A percentile compares a stretch with the other conserved stretches of the same genome.
Conservation (phyloP, 192 early-diverging fungal genomes). For the Chytriomyces confervae region DNA sequence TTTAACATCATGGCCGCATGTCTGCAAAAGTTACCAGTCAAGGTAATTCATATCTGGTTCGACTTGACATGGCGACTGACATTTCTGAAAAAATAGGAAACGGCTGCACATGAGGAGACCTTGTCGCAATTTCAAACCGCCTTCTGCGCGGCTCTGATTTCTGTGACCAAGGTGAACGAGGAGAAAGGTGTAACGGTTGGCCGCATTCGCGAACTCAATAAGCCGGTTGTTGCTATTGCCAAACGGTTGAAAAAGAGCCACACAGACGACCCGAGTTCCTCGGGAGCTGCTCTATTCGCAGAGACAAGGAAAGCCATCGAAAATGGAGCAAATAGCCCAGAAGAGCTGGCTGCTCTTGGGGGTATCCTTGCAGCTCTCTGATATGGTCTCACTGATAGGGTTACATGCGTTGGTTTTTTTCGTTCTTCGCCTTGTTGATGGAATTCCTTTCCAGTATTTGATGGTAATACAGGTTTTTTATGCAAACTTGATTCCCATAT, state of each 20-base stretch:
- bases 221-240: conserved; percentile 34
- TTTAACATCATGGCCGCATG: conserved; percentile 38
- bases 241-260: conserved; percentile 35
- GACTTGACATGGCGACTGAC: neutral
- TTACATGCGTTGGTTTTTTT: too few relatives aligned
- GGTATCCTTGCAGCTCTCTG: neutral
- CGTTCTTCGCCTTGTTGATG: neutral
- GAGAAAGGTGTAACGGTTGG: conserved; percentile 38
- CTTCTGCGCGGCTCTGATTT: conserved; percentile 24
- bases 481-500: conserved; percentile 90
- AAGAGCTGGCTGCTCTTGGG: neutral
- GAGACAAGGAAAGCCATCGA: neutral
- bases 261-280: conserved; percentile 14
- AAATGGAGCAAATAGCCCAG: neutral
- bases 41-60: neutral
- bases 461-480: conserved; percentile 31
- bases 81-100: neutral
- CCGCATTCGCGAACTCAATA: conserved; percentile 45
- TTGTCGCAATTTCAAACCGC: conserved; percentile 4
- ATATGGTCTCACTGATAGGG: neutral
- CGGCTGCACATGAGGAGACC: conserved; percentile 19
- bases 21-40: conserved; percentile 34
- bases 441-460: neutral
- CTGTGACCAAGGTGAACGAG: conserved; percentile 22
- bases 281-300: neutral